Evolutionary conservation across 1,284 basidiomycete genomes (phyloP).

Genomic region (Naganishia sp.): DNA sequence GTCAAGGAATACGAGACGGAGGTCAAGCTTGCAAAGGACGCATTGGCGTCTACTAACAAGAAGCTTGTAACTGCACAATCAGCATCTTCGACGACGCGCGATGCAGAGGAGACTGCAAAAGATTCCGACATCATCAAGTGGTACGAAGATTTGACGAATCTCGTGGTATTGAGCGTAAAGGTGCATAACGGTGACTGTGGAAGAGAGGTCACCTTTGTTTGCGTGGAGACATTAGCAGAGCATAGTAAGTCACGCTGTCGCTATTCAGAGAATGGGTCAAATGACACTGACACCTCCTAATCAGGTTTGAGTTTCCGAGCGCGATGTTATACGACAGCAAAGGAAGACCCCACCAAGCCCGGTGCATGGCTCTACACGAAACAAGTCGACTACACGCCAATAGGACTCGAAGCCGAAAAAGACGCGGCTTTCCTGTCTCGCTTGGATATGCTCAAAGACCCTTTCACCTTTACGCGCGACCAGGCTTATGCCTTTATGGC

Average conservation of each 20-base stretch:
- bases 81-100: slow-evolving; percentile 17
- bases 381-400: slow-evolving; percentile 40
- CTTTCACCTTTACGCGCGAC: slow-evolving; percentile 39
- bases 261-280: not conserved
- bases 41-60: slow-evolving; percentile 28
- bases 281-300: not conserved
- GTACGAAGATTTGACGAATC: slow-evolving; percentile 51
- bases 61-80: slow-evolving; percentile 26
- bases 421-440: slow-evolving; percentile 40
- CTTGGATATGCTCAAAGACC: slow-evolving; percentile 40
- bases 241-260: slow-evolving; percentile 41
- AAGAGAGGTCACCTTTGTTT: slow-evolving; percentile 47
- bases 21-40: slow-evolving; percentile 43
- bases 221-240: slow-evolving; percentile 44
- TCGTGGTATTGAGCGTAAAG: slow-evolving; percentile 46
- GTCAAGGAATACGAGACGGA: slow-evolving; percentile 49
- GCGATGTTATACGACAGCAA: slow-evolving; percentile 42
- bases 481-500: slow-evolving; percentile 39
- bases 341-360: slow-evolving; percentile 35
- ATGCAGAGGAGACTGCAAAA: slow-evolving; percentile 43
- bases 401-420: slow-evolving; percentile 40
- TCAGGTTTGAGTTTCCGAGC: slow-evolving; percentile 51
- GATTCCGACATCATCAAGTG: slow-evolving; percentile 44
- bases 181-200: slow-evolving; percentile 38
- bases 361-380: slow-evolving; percentile 38